phyloP scores from a whole-genome alignment of 345 rosid species.

The Iberis pinnata region DNA sequence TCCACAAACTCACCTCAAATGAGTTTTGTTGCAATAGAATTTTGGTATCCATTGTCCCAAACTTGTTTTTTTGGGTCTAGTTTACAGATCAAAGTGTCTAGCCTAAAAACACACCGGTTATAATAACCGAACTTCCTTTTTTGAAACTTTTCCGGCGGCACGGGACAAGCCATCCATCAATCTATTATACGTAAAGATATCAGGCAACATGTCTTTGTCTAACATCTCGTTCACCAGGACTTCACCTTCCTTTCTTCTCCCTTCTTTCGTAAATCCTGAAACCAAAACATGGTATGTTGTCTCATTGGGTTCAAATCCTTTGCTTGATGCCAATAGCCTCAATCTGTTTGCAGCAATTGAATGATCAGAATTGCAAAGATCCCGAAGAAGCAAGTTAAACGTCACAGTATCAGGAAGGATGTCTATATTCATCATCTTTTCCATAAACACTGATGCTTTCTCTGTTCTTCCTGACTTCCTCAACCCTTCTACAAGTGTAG shows the following conservation, averaged over 20 bases:
- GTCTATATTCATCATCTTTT: slow-evolving; percentile 52
- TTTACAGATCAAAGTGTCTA: not conserved
- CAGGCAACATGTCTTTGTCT: slow-evolving; percentile 67
- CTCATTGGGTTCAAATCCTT: slow-evolving; percentile 57
- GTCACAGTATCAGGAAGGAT: slow-evolving; percentile 67
- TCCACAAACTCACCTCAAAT: too few relatives aligned
- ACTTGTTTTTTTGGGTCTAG: not conserved
- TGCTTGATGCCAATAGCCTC: slow-evolving; percentile 54
- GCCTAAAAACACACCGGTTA: not conserved
- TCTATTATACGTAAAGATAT: slow-evolving; percentile 60
- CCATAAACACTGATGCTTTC: slow-evolving; percentile 48
- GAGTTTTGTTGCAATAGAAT: not conserved
- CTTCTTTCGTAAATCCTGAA: slow-evolving; percentile 50
- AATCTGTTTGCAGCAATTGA: slow-evolving; percentile 50
- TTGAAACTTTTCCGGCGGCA: slow-evolving; percentile 5
- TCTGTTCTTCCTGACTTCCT: slow-evolving; percentile 46
- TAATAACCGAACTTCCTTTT: slow-evolving; percentile 8
- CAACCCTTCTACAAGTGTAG: slow-evolving; percentile 71
- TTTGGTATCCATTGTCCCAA: too few relatives aligned
- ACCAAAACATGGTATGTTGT: slow-evolving; percentile 51
- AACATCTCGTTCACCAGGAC: slow-evolving; percentile 70
- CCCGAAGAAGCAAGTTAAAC: slow-evolving; percentile 62
- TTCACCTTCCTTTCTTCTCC: slow-evolving; percentile 55
- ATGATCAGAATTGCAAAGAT: slow-evolving; percentile 55
- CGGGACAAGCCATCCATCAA: slow-evolving; percentile 50